Evolutionary conservation across 345 rosid species (phyloP), one percentile per base, ranked within the genome.

Genomic region (Pelargonium nanum): DNA sequence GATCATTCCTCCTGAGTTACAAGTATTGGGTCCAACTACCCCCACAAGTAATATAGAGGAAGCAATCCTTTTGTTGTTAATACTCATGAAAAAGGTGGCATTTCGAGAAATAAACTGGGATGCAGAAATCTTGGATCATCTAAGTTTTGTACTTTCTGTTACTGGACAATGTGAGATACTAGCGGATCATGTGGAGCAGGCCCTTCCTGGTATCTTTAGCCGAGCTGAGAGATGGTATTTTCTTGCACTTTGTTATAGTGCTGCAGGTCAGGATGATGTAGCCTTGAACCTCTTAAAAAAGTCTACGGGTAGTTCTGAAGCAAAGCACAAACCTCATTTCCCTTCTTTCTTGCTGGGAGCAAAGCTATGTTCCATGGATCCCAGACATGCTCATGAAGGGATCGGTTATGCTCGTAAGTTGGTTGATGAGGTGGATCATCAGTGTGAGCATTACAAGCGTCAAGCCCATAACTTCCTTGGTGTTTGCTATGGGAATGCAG

Each of bases 171-270:
- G 70, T 65, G 89, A 86, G 62, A 69, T 83, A 64, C 65, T 90
- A 60, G 96, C 95, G 5, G 72, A 70, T 65, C 82, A 88, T 72
- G 77, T 83, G 55, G 97, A 89, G 79, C 86, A 78, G 78, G 79
- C 66, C 62, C 78, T 81, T 69, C 99, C 97, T 0, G 89, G 92
- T 51, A 72, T 74, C 63, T 94, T 85, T 56, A 65, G 64, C 44
- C 78, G 95, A 62, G 81, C 81, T 34, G 95, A 86, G 56, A 85
- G 99, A 74, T 94, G 97, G 96, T 83, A 84, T 74, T 64, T 81
- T 70, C 95, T 94, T 57, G 92, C 96, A 45, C 90, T 90, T 56
- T 90, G 96, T 77, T 88, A 87, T 68, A 72, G 75, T 68, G 94
- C 95, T 68, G 86, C 86, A 4, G 87, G 85, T 58, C 81, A 86